These are phyloP conservation scores for Apiotrichum porosum DNA, from an alignment of 1,284 basidiomycete species.

Conservation along the genomic window DNA sequence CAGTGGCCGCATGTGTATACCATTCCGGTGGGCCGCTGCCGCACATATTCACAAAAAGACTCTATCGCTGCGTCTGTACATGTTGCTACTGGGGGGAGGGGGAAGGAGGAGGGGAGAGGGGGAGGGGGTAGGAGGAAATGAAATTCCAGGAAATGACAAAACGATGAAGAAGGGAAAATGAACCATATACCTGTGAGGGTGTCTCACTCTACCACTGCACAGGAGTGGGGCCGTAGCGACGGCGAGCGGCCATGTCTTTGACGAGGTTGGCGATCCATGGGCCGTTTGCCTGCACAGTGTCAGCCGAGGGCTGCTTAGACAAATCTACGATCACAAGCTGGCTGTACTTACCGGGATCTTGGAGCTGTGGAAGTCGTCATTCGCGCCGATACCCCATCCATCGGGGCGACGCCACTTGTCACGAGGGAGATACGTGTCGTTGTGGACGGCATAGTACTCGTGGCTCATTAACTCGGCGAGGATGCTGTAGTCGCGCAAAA, in stretches of 20 bases:
- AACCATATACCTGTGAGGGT: no score
- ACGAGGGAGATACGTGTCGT: conserved; percentile 18
- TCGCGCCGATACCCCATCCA: conserved; percentile 13
- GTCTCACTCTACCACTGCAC: conserved; percentile 1
- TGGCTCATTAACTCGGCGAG: conserved; percentile 23
- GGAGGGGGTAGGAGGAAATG: no score
- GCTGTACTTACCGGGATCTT: conserved; percentile 10
- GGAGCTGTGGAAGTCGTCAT: conserved; percentile 17
- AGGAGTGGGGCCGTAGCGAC: background rate
- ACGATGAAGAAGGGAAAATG: no score
- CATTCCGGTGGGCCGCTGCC: no score
- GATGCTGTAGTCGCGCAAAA: conserved; percentile 24
- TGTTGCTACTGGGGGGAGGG: no score
- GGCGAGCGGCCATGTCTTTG: conserved; percentile 10
- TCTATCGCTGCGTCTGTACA: no score
- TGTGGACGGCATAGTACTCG: conserved; percentile 28
- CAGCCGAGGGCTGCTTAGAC: no score
- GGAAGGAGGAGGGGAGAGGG: no score
- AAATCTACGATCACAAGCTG: background rate
- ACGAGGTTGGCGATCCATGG: conserved; percentile 16
- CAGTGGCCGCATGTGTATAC: no score
- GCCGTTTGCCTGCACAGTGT: conserved; percentile 9
- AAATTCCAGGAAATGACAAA: no score
- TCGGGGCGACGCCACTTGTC: conserved; percentile 16
- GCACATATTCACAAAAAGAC: no score